Evolutionary conservation across 169 alveolate species (phyloP).

Genomic region (Eimeria sp.): DNA sequence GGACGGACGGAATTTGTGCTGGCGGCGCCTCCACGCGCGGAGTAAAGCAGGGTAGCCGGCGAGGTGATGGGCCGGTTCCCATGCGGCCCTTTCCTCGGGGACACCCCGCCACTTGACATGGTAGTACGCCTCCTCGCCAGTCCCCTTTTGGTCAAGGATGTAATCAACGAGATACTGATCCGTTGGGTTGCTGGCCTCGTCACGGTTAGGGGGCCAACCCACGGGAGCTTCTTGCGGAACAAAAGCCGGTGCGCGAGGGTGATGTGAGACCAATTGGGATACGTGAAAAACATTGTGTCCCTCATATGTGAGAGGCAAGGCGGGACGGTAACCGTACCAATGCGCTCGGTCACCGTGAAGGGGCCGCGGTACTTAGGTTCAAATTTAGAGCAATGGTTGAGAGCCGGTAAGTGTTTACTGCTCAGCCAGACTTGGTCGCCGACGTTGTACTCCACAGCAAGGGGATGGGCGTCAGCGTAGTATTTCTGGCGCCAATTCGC

Average conservation of each 20-base stretch:
- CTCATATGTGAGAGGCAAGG: background rate
- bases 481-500: background rate
- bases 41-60: background rate
- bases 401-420: background rate
- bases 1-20: background rate
- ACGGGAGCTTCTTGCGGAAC: background rate
- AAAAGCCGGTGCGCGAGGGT: background rate
- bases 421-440: background rate
- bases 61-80: background rate
- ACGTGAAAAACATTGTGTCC: background rate
- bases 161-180: background rate
- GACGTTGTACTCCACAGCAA: background rate
- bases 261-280: background rate
- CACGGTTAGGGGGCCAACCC: background rate
- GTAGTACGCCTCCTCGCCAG: background rate
- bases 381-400: background rate
- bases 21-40: background rate
- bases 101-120: background rate
- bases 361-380: background rate
- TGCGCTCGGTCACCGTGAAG: background rate
- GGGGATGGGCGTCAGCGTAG: background rate
- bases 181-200: background rate
- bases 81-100: background rate
- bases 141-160: background rate
- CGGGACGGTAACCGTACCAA: background rate